Conservation (phyloP, 2,329 filamentous ascomycete species). For the Verticillium zaregamsianum region DNA sequence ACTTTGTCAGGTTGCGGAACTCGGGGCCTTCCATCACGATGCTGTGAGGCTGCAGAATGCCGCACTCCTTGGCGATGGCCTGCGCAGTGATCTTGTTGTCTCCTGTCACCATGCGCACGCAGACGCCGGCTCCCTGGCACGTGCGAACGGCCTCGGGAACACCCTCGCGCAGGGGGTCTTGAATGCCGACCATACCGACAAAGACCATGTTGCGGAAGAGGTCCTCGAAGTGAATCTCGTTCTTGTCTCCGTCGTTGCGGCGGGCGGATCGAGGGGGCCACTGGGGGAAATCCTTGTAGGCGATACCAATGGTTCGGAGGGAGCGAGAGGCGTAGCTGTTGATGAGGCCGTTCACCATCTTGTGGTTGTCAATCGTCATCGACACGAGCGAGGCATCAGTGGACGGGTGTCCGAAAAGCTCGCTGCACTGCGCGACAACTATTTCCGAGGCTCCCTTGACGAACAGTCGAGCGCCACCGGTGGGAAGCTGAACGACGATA, state of each 20-base stretch:
- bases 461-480: constrained; percentile 50
- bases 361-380: constrained; percentile 48
- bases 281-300: constrained; percentile 77
- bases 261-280: constrained; percentile 72
- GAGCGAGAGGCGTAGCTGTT: constrained; percentile 74
- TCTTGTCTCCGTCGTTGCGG: constrained; percentile 49
- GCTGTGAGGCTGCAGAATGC: constrained; percentile 65
- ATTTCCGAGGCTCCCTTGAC: constrained; percentile 65
- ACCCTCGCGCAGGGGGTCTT: constrained; percentile 72
- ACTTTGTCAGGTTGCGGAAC: constrained; percentile 67
- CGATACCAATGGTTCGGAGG: constrained; percentile 77
- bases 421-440: constrained; percentile 51
- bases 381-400: constrained; percentile 34
- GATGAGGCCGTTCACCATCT: constrained; percentile 63
- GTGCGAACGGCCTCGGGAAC: constrained; percentile 69
- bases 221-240: constrained; percentile 61
- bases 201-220: constrained; percentile 66
- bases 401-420: constrained; percentile 46
- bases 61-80: constrained; percentile 75
- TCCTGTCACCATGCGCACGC: constrained; percentile 81
- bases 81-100: constrained; percentile 77
- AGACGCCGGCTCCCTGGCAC: constrained; percentile 72
- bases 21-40: constrained; percentile 74
- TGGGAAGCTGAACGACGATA: constrained; percentile 47
- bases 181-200: constrained; percentile 71